These are phyloP conservation scores for Oemleria cerasiformis DNA, from an alignment of 306 rosid genomes.

Conservation along the genomic window DNA sequence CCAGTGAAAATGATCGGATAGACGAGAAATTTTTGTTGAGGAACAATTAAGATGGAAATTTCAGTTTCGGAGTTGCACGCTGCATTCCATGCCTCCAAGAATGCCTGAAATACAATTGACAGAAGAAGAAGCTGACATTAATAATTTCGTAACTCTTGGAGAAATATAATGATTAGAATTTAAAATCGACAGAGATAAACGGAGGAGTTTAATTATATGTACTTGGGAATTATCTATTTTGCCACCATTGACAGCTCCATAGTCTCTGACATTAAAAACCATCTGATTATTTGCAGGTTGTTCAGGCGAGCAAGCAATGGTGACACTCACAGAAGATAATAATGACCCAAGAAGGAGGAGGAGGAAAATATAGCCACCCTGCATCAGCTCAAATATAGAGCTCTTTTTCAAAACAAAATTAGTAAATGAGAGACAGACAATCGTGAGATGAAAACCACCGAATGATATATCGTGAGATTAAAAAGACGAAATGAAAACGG, in stretches of 20 bases:
- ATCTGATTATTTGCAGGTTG: conserved; percentile 6
- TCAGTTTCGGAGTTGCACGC: conserved; percentile 26
- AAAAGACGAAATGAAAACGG: not conserved
- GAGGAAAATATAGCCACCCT: conserved; percentile 12
- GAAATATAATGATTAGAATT: too few species aligned
- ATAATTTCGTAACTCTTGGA: too few species aligned
- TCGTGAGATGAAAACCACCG: too few species aligned
- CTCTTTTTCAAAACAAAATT: not conserved
- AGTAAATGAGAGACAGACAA: not conserved
- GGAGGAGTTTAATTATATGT: not conserved
- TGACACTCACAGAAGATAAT: conserved; percentile 10
- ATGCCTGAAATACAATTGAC: conserved; percentile 19
- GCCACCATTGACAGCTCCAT: conserved; percentile 34
- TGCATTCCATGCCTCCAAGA: conserved; percentile 33
- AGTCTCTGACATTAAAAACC: conserved; percentile 23
- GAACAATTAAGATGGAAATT: conserved; percentile 23
- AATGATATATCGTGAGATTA: too few species aligned
- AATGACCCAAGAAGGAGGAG: conserved; percentile 13
- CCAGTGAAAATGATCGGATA: conserved; percentile 28
- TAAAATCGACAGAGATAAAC: too few species aligned
- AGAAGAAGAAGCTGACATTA: too few species aligned
- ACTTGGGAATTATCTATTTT: conserved; percentile 28
- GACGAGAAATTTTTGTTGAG: conserved; percentile 26
- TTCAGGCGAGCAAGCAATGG: conserved; percentile 10
- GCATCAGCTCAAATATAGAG: conserved; percentile 6